Evolutionary conservation across 2,329 filamentous ascomycete genomes (phyloP), one percentile per base, ranked within the genome.

Genomic region (Xylaria hypoxylon): DNA sequence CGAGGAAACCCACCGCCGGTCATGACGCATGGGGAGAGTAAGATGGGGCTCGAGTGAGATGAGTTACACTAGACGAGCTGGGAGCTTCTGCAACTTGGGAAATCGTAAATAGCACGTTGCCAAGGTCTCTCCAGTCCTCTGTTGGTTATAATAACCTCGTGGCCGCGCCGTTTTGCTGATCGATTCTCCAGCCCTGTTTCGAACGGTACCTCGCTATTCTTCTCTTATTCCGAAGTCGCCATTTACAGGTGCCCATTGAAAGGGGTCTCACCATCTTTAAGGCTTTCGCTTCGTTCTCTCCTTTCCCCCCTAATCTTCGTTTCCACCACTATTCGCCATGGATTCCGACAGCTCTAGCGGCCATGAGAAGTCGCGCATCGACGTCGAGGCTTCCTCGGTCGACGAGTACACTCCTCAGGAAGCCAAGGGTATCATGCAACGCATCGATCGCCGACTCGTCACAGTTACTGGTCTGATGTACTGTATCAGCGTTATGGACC

Each of bases 401-500:
- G 73, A 80, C 71, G 83, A 81, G 61, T 89, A 90, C 77, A 84
- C 86, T 0, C 83, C 83, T 0, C 78, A 82, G 19, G 89, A 95
- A 79, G 86, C 92, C 79, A 87, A 82, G 75, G 85, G 80, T 33
- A 92, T 96, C 74, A 88, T 93, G 45, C 82, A 84, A 62, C 87
- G 89, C 8, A 82, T 96, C 71, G 93, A 96, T 78, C 80, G 83
- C 38, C 87, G 89, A 1, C 80, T 92, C 3, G 85, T 91, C 44
- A 76, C 85, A 2, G 88, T 85, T 1, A 86, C 88, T 8, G 89
- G 89, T 33, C 73, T 85, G 69, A 85, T 93, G 80, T 94, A 94
- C 78, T 92, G 90, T 76, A 84, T 92, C 73, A 90, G 87, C 68
- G 80, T 95, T 65, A 92, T 94, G 89, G 92, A 96, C 75, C 84